phyloP scores from a whole-genome alignment of 2,329 filamentous ascomycete genomes.

The Aspergillus sp. region DNA sequence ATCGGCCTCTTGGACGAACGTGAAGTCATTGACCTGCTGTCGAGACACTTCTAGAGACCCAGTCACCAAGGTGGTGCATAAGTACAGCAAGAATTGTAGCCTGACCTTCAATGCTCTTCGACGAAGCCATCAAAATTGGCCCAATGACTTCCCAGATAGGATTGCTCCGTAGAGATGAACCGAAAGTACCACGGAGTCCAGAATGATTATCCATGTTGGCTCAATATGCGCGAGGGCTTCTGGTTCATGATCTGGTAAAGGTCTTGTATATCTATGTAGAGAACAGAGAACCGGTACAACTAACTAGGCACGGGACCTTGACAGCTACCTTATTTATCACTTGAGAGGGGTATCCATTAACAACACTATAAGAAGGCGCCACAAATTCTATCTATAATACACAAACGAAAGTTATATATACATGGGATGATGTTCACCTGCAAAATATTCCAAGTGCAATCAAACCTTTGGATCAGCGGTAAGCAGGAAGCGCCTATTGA shows the following conservation, averaged over 20 bases:
- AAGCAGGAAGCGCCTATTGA: background rate
- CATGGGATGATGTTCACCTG: background rate
- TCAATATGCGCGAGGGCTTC: background rate
- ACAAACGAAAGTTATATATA: conserved; percentile 1
- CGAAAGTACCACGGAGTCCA: conserved; percentile 36
- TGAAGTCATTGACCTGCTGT: conserved; percentile 27
- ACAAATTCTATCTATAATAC: conserved; percentile 13
- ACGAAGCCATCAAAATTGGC: conserved; percentile 24
- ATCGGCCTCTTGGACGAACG: conserved; percentile 13
- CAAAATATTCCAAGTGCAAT: background rate
- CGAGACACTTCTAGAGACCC: conserved; percentile 19
- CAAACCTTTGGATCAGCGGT: background rate
- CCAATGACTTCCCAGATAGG: conserved; percentile 40
- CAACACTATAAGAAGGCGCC: background rate
- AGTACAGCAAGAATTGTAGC: background rate
- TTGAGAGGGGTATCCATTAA: conserved; percentile 17
- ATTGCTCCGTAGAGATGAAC: conserved; percentile 44
- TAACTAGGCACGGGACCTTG: conserved; percentile 1
- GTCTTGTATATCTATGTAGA: conserved; percentile 8
- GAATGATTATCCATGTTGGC: conserved; percentile 11
- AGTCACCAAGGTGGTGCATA: background rate
- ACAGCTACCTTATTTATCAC: background rate
- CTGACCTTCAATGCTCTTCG: conserved; percentile 28
- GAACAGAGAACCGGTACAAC: background rate
- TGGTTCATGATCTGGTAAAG: background rate